Percentiles rank a stretch among this genome's conserved stretches.
Conservation (phyloP, 805 yeast species). For the Zygoascus bituminiphila region DNA sequence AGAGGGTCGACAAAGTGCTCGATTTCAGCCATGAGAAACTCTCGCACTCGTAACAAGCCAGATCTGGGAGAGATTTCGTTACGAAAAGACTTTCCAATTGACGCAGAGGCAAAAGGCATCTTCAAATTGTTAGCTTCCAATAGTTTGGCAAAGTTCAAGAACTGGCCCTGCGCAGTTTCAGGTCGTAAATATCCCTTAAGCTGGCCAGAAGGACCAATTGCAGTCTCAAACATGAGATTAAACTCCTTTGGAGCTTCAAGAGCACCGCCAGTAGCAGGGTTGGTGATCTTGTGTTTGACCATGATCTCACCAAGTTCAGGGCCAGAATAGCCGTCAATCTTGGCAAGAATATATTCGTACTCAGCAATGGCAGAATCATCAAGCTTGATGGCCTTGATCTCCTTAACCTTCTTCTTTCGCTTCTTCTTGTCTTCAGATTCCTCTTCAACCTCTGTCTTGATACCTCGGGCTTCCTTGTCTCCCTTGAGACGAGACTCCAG, state of each 20-base stretch:
- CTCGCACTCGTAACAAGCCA: conserved; percentile 95
- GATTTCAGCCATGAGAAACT: conserved; percentile 98
- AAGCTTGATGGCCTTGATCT: conserved; percentile 77
- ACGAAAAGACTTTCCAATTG: conserved; percentile 97
- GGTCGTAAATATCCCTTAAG: conserved; percentile 94
- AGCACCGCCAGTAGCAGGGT: conserved; percentile 83
- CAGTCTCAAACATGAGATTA: conserved; percentile 98
- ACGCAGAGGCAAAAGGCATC: conserved; percentile 99
- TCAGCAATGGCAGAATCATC: conserved; percentile 73
- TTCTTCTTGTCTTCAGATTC: conserved; percentile 80
- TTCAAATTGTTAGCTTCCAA: conserved; percentile 90
- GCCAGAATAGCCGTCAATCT: conserved; percentile 92
- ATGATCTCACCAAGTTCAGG: conserved; percentile 85
- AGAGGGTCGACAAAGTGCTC: conserved; percentile 96
- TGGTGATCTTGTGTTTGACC: conserved; percentile 70
- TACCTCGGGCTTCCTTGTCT: conserved; percentile 93
- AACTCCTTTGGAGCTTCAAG: conserved; percentile 89
- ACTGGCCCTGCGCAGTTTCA: conserved; percentile 99
- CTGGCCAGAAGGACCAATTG: conserved; percentile 97
- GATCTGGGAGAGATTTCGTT: conserved; percentile 98
- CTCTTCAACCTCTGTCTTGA: conserved; percentile 49
- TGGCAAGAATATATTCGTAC: conserved; percentile 77
- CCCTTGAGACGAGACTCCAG: conserved; percentile 94
- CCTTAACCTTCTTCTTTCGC: conserved; percentile 94
- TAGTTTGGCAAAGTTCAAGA: conserved; percentile 86